These are phyloP conservation scores for Fomitopsis serialis DNA, from an alignment of 768 basidiomycete genomes.

Conservation along the genomic window DNA sequence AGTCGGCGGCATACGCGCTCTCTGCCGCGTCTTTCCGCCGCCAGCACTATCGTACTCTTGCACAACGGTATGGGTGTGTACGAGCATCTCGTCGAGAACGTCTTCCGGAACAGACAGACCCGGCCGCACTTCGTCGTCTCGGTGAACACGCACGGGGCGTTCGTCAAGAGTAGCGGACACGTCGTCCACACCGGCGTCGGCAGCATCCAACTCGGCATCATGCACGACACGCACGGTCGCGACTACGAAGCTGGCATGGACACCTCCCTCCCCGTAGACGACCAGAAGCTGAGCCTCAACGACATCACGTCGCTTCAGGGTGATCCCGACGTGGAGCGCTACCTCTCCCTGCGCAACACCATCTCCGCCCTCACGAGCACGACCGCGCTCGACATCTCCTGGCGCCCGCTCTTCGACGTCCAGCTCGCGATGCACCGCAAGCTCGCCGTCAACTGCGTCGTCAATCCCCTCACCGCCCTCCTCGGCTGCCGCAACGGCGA, in stretches of 20 bases:
- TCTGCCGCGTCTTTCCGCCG: constrained; percentile 59
- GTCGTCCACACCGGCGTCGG: constrained; percentile 72
- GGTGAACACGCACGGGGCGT: constrained; percentile 78
- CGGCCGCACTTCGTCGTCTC: constrained; percentile 86
- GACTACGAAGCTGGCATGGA: constrained; percentile 53
- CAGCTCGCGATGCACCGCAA: constrained; percentile 72
- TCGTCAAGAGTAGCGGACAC: constrained; percentile 43
- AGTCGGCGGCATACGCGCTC: constrained; percentile 44
- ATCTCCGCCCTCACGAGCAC: constrained; percentile 57
- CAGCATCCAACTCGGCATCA: constrained; percentile 70
- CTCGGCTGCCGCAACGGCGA: constrained; percentile 78
- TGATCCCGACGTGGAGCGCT: constrained; percentile 35
- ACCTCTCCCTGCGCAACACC: constrained; percentile 62
- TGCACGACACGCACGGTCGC: constrained; percentile 59
- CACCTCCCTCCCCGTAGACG: constrained; percentile 28
- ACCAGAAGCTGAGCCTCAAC: constrained; percentile 36
- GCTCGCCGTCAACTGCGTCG: constrained; percentile 72
- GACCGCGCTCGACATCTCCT: constrained; percentile 50
- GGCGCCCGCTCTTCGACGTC: constrained; percentile 62
- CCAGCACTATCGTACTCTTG: constrained; percentile 84
- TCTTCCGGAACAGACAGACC: constrained; percentile 67
- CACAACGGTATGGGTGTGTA: constrained; percentile 95
- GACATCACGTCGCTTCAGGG: constrained; percentile 40
- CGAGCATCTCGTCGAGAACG: constrained; percentile 58
- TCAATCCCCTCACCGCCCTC: constrained; percentile 85